Conservation (phyloP, 2,329 filamentous ascomycete species). For the Elsinoe batatas region DNA sequence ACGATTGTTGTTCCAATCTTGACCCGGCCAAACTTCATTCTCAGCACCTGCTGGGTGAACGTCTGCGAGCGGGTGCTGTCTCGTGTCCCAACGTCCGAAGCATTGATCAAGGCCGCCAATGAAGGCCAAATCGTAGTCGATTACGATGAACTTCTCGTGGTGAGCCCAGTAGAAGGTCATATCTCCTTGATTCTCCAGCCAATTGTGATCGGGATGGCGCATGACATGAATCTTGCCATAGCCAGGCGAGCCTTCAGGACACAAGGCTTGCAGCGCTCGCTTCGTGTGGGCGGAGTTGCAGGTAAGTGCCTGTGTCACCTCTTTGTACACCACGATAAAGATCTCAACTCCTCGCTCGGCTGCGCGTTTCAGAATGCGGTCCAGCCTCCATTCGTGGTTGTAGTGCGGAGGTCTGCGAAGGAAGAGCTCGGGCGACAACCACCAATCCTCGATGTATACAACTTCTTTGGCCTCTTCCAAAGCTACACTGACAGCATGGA, state of each 20-base stretch:
- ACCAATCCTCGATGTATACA: conserved; percentile 97
- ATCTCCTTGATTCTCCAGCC: conserved; percentile 85
- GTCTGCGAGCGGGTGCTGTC: conserved; percentile 77
- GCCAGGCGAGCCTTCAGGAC: conserved; percentile 70
- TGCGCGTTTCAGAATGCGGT: conserved; percentile 74
- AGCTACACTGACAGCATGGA: conserved; percentile 80
- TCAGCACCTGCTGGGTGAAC: conserved; percentile 74
- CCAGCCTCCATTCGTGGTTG: conserved; percentile 78
- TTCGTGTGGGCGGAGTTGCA: conserved; percentile 94
- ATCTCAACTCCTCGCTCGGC: conserved; percentile 93
- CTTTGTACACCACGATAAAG: conserved; percentile 85
- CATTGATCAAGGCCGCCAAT: conserved; percentile 92
- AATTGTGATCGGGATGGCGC: conserved; percentile 90
- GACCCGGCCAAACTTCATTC: conserved; percentile 84
- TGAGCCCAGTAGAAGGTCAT: conserved; percentile 99
- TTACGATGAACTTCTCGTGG: conserved; percentile 94
- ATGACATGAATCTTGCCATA: conserved; percentile 81
- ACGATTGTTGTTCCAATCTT: conserved; percentile 97
- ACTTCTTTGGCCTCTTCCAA: conserved; percentile 84
- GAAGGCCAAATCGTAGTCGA: conserved; percentile 84
- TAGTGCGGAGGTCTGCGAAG: conserved; percentile 71
- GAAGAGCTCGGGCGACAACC: conserved; percentile 83
- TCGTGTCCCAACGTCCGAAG: conserved; percentile 87
- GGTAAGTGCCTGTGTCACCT: conserved; percentile 55
- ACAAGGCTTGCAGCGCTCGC: conserved; percentile 67